Evolutionary conservation across 805 yeast genomes (phyloP).

Genomic region (Nakazawaea wickerhamii): DNA sequence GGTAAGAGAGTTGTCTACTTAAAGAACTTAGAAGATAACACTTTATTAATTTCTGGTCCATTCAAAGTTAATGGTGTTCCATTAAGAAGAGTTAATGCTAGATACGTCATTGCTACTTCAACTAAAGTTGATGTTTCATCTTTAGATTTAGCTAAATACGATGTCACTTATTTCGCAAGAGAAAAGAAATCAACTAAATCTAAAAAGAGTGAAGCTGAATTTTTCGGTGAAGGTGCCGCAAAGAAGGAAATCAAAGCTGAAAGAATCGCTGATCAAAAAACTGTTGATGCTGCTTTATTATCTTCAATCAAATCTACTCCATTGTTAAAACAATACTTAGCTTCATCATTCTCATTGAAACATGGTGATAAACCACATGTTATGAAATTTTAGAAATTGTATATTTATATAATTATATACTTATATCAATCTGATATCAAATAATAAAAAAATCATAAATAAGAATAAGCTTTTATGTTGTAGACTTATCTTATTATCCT

Average conservation of each 20-base stretch:
- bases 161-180: conserved; percentile 93
- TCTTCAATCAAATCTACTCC: conserved; percentile 96
- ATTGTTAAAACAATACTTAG: conserved; percentile 92
- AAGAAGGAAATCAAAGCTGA: conserved; percentile 87
- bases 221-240: conserved; percentile 72
- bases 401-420: conserved; percentile 1
- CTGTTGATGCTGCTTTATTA: conserved; percentile 87
- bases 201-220: conserved; percentile 86
- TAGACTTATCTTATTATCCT: not conserved
- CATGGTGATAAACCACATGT: conserved; percentile 98
- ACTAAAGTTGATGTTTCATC: conserved; percentile 78
- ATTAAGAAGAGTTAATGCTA: conserved; percentile 97
- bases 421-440: conserved; percentile 1
- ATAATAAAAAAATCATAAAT: conserved; percentile 1
- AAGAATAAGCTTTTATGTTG: not conserved
- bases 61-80: conserved; percentile 99
- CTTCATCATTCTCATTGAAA: conserved; percentile 93
- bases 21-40: conserved; percentile 96
- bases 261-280: conserved; percentile 95
- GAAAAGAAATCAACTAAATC: conserved; percentile 74
- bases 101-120: conserved; percentile 98
- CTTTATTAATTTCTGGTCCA: conserved; percentile 95
- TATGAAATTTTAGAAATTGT: conserved; percentile 76
- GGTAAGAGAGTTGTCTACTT: conserved; percentile 99
- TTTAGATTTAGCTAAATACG: conserved; percentile 86